phyloP scores from a whole-genome alignment of 2,329 filamentous ascomycete genomes.

The Tolypocladium tropicale region DNA sequence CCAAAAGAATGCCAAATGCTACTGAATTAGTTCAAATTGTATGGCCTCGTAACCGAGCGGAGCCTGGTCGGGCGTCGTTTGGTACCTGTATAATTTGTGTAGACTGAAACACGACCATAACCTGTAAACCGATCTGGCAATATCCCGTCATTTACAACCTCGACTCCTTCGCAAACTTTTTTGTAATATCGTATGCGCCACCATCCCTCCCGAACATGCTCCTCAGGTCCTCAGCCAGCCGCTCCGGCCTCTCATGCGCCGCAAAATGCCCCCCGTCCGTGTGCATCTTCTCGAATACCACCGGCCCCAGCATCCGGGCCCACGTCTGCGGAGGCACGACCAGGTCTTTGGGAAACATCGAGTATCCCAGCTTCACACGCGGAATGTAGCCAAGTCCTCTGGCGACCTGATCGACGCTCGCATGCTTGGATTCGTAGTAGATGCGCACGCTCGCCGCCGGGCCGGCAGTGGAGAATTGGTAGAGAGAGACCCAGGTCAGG shows the following conservation, averaged over 20 bases:
- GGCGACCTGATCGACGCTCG: conserved; percentile 8
- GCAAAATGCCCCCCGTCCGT: conserved; percentile 50
- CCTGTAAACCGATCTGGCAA: too few relatives aligned
- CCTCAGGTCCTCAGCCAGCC: conserved; percentile 40
- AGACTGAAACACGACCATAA: too few relatives aligned
- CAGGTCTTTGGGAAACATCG: conserved; percentile 49
- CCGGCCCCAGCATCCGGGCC: conserved; percentile 44
- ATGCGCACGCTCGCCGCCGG: conserved; percentile 58
- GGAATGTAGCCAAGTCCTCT: conserved; percentile 17
- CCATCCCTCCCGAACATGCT: conserved; percentile 47
- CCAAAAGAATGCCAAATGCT: too few relatives aligned
- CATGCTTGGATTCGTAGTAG: conserved; percentile 57
- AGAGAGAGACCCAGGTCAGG: conserved; percentile 63
- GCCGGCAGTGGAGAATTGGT: conserved; percentile 59
- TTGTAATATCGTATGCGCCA: conserved; percentile 25
- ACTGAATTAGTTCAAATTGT: too few relatives aligned
- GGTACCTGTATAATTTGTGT: too few relatives aligned
- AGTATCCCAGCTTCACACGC: conserved; percentile 33
- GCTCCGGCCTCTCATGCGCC: conserved; percentile 45
- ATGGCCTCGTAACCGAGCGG: too few relatives aligned
- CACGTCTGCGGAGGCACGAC: conserved; percentile 42
- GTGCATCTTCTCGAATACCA: conserved; percentile 46
- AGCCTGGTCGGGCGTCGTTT: too few relatives aligned
- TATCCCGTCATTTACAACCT: background rate
- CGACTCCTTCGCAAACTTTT: background rate